phyloP scores from a whole-genome alignment of 805 yeast genomes.

The Sugiyamaella marilandica region DNA sequence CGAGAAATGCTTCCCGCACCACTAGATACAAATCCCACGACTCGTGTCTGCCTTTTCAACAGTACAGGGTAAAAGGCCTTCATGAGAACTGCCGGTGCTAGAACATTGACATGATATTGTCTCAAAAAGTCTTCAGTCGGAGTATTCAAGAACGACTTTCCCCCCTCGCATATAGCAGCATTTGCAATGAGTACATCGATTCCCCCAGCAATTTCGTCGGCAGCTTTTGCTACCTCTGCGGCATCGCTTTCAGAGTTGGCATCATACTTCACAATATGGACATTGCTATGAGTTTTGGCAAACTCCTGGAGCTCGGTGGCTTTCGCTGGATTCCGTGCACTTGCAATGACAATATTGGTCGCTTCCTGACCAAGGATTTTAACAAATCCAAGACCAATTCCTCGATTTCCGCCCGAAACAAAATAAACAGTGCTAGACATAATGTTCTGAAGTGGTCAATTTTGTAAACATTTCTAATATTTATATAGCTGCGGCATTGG shows the following conservation, averaged over 20 bases:
- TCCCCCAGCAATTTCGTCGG: neutral
- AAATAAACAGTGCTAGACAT: slow-evolving; percentile 20
- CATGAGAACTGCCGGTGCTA: neutral
- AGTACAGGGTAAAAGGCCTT: slow-evolving; percentile 1
- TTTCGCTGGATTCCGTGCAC: slow-evolving; percentile 16
- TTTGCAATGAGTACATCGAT: slow-evolving; percentile 4
- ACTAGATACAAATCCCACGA: slow-evolving; percentile 1
- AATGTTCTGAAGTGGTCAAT: too few relatives aligned
- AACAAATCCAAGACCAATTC: slow-evolving; percentile 35
- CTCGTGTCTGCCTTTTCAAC: neutral
- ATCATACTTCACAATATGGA: slow-evolving; percentile 27
- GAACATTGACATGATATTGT: neutral
- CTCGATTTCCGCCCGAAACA: slow-evolving; percentile 35
- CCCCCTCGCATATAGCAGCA: slow-evolving; percentile 1
- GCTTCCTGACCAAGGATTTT: slow-evolving; percentile 24
- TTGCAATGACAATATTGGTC: slow-evolving; percentile 27
- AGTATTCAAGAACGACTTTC: neutral
- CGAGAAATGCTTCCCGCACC: neutral
- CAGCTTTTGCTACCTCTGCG: neutral
- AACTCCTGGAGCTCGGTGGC: slow-evolving; percentile 18
- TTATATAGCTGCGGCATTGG: too few relatives aligned
- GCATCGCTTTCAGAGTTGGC: slow-evolving; percentile 5
- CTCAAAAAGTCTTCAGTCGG: neutral
- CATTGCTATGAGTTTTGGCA: slow-evolving; percentile 17
- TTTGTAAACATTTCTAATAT: too few relatives aligned